Conservation (phyloP, 1,284 basidiomycete species). For the Mycosarcoma mackinlayi region DNA sequence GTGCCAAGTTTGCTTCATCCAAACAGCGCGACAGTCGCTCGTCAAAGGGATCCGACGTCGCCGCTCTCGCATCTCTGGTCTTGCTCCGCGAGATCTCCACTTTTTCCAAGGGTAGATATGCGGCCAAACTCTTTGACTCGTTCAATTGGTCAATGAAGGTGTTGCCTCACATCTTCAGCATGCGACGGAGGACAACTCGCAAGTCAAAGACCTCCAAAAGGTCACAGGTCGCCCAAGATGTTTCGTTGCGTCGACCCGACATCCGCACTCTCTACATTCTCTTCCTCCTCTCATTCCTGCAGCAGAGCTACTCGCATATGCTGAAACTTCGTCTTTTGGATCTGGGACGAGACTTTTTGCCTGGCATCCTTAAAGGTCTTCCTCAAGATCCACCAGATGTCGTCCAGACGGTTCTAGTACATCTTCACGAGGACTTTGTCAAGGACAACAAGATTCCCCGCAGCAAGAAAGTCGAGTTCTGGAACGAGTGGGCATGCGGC, state of each 20-base stretch:
- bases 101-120: slow-evolving; percentile 54
- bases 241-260: slow-evolving; percentile 55
- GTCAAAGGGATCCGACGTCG: slow-evolving; percentile 38
- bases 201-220: slow-evolving; percentile 33
- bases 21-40: slow-evolving; percentile 24
- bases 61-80: slow-evolving; percentile 46
- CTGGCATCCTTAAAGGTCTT: slow-evolving; percentile 52
- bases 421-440: slow-evolving; percentile 60
- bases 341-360: slow-evolving; percentile 52
- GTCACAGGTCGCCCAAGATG: slow-evolving; percentile 28
- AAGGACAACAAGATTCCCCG: slow-evolving; percentile 56
- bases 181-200: slow-evolving; percentile 45
- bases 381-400: slow-evolving; percentile 54
- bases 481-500: slow-evolving; percentile 60
- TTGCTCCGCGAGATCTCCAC: slow-evolving; percentile 52
- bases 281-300: slow-evolving; percentile 59
- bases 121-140: slow-evolving; percentile 54
- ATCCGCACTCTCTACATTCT: slow-evolving; percentile 63
- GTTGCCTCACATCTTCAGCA: slow-evolving; percentile 52
- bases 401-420: slow-evolving; percentile 55
- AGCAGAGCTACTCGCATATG: slow-evolving; percentile 45
- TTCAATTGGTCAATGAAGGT: slow-evolving; percentile 60
- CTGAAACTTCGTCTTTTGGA: slow-evolving; percentile 48
- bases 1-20: slow-evolving; percentile 25
- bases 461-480: slow-evolving; percentile 53